These are phyloP conservation scores for Fusarium succisae DNA, from an alignment of 2,329 filamentous ascomycete genomes.

Conservation along the genomic window DNA sequence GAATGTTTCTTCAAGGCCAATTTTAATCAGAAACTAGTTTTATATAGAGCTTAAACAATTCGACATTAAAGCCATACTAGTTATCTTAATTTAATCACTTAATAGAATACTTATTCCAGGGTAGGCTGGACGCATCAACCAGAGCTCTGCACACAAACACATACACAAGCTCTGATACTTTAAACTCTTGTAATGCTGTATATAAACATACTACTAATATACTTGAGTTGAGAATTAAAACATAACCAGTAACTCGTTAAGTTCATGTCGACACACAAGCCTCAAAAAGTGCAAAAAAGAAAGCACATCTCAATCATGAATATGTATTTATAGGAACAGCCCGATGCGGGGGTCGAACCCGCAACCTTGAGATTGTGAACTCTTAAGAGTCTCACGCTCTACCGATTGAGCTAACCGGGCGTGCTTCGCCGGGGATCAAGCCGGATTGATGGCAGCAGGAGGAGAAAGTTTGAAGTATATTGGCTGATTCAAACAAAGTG, in stretches of 20 bases:
- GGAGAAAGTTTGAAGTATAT: background rate
- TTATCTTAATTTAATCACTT: background rate
- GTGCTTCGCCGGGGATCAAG: conserved; percentile 59
- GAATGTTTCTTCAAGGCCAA: background rate
- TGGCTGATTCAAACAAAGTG: rapidly evolving
- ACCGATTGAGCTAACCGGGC: conserved; percentile 53
- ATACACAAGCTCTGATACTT: background rate
- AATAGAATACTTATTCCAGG: background rate
- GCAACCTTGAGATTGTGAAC: conserved; percentile 62
- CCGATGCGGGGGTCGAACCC: conserved; percentile 62
- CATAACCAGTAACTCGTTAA: rapidly evolving
- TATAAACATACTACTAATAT: rapidly evolving
- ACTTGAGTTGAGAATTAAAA: rapidly evolving
- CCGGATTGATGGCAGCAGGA: conserved; percentile 15
- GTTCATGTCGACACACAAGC: background rate
- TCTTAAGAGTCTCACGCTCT: conserved; percentile 75
- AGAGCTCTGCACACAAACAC: background rate
- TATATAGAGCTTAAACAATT: background rate
- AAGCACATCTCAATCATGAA: conserved; percentile 41
- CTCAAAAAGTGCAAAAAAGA: conserved; percentile 11
- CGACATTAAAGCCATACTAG: rapidly evolving
- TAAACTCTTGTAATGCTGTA: background rate
- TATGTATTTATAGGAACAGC: conserved; percentile 49
- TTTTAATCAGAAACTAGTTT: rapidly evolving
- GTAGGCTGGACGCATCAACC: background rate